Base-by-base conservation (phyloP, 1,284 basidiomycete species). In the Heimioporus retisporus region DNA sequence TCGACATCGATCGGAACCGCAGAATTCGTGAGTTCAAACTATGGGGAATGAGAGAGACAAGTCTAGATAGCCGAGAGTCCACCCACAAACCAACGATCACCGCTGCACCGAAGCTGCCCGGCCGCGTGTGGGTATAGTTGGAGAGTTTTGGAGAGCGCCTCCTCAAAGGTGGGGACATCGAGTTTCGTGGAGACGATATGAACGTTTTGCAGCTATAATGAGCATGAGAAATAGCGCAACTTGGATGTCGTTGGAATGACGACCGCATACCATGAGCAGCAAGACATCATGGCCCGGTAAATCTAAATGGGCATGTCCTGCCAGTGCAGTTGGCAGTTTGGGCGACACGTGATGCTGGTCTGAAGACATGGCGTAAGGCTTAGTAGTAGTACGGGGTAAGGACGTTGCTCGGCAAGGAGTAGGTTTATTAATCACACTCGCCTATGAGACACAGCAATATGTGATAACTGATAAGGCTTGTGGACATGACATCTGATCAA, bases 31-130 rank as follows among this genome's bases (percentile, higher is more conserved):
- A 76, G 67, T 63, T 77, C 72, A 25, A 78, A 68, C 78, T 72
- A 61, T 57, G n/a, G 31, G 51, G 21, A 61, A 40, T 40, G 11
- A 40, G 35, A 40, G 46, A 66, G 43, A 70, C 61, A 58, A 46
- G 18, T 2, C 7, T 68, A 53, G 64, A 57, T 23, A 59, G 50
- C 5, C 25, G 15, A n/a, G 25, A 28, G 46, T 59, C 51, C 48
- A 69, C 73, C 10, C 28, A 78, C 79, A 70, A 65, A 75, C 80
- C 80, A 81, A 35, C 62, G 59, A 31, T 53, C 67, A 15, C 57
- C 70, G 13, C 50, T 62, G 16, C 43, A 63, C 15, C 66, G 65
- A 56, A 78, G 63, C 21, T 72, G 68, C 15, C 80, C 79, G 18
- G 73, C 71, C 14, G 67, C 72, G 60, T 79, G 77, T 43, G 75